These are phyloP conservation scores for Beta lomatogona DNA, from an alignment of 179 eudicot genomes.

Conservation along the genomic window DNA sequence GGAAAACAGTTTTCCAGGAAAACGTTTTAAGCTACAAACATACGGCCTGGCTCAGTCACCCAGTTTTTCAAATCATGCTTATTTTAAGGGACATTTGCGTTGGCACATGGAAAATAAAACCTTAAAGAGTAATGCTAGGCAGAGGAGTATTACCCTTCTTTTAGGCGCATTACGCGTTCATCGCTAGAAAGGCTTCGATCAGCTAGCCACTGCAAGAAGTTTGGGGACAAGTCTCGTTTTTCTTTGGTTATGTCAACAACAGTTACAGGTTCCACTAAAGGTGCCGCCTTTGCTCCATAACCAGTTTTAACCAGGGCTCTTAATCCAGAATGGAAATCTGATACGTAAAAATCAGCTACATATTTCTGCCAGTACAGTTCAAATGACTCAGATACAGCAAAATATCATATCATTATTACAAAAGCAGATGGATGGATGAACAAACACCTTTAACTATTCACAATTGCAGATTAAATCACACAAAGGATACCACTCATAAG, in stretches of 20 bases:
- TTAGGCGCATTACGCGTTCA: slow-evolving; percentile 79
- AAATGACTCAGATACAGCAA: slow-evolving; percentile 12
- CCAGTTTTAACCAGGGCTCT: slow-evolving; percentile 95
- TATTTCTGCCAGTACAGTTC: slow-evolving; percentile 54
- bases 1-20: too few relatives aligned
- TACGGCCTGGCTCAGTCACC: background rate
- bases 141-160: slow-evolving; percentile 71
- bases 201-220: slow-evolving; percentile 79
- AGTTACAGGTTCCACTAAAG: slow-evolving; percentile 68
- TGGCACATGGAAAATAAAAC: background rate
- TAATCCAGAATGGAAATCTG: slow-evolving; percentile 88
- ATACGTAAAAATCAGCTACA: slow-evolving; percentile 84
- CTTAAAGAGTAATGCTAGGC: background rate
- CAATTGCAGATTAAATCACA: background rate
- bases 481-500: background rate
- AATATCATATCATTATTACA: background rate
- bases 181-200: slow-evolving; percentile 85
- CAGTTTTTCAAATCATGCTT: background rate
- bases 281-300: slow-evolving; percentile 84
- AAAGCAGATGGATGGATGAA: background rate
- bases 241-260: slow-evolving; percentile 68
- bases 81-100: background rate
- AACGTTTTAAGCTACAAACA: too few relatives aligned
- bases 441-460: too few relatives aligned
- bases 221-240: slow-evolving; percentile 68